A percentile compares a stretch with the other conserved stretches of the same genome.
phyloP scores from a whole-genome alignment of 108 stramenopile species.

The Mediolabrus comicus region DNA sequence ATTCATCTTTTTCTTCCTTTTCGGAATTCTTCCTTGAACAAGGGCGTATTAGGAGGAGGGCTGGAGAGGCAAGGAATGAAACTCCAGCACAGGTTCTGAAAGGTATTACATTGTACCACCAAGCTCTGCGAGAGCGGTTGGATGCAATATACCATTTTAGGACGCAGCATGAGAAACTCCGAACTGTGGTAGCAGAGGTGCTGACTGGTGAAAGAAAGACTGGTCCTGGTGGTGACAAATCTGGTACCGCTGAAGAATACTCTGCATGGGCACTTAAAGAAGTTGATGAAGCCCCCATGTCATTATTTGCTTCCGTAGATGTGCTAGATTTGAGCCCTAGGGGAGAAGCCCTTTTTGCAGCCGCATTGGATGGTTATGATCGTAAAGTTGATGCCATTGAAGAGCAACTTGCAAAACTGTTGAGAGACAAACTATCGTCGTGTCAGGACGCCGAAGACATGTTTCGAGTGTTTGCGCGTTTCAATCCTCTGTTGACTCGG shows the following conservation, averaged over 20 bases:
- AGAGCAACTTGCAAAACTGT: constrained; percentile 70
- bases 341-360: constrained; percentile 63
- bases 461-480: constrained; percentile 94
- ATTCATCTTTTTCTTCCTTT: constrained; percentile 65
- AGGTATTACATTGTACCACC: constrained; percentile 71
- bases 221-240: not conserved
- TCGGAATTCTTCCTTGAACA: constrained; percentile 78
- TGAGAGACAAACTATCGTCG: constrained; percentile 79
- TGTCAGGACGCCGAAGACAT: constrained; percentile 95
- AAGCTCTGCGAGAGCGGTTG: constrained; percentile 63
- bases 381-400: constrained; percentile 85
- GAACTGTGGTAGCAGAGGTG: constrained; percentile 67
- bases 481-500: constrained; percentile 93
- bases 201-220: constrained; percentile 55
- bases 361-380: constrained; percentile 81
- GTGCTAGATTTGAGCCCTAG: constrained; percentile 69
- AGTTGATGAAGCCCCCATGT: constrained; percentile 71
- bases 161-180: constrained; percentile 67
- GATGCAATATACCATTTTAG: constrained; percentile 77
- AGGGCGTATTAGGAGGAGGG: constrained; percentile 59
- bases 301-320: constrained; percentile 64
- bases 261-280: constrained; percentile 57
- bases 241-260: constrained; percentile 14
- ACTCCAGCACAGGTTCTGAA: constrained; percentile 76
- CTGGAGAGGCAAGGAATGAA: constrained; percentile 31